phyloP scores from a whole-genome alignment of 257 asterid genomes.

The Plectranthus barbatus region DNA sequence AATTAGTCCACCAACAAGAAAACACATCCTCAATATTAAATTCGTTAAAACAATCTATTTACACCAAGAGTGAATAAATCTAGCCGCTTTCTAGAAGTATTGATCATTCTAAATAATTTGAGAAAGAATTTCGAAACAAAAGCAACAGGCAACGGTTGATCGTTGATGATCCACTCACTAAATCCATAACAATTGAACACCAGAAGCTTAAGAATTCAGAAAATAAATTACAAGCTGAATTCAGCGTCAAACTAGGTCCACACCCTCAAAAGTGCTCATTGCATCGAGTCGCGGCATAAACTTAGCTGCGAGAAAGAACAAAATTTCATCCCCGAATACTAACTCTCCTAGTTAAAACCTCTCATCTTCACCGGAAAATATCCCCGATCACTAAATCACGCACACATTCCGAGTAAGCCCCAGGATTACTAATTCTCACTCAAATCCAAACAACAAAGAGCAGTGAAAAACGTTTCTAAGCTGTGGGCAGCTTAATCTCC shows the following conservation, averaged over 20 bases:
- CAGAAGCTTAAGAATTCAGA: too few species aligned
- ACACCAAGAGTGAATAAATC: conserved; percentile 6
- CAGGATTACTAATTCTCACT: conserved; percentile 1
- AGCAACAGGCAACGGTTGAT: conserved; percentile 7
- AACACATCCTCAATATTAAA: not conserved
- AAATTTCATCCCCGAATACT: not conserved
- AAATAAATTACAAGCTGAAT: too few species aligned
- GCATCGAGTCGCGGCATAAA: not conserved
- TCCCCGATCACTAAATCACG: conserved; percentile 13
- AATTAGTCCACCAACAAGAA: not conserved
- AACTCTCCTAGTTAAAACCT: not conserved
- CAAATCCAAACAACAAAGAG: conserved; percentile 9
- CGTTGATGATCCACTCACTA: not conserved
- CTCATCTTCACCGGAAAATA: not conserved
- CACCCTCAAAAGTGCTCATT: not conserved
- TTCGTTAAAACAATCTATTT: not conserved
- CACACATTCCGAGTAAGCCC: conserved; percentile 12
- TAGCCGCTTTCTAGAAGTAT: not conserved
- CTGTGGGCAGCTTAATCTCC: not conserved
- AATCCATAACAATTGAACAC: not conserved
- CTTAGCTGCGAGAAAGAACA: conserved; percentile 1
- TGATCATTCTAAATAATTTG: not conserved
- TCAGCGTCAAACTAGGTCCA: not conserved
- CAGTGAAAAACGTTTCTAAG: not conserved
- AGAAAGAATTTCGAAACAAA: not conserved